Evolutionary conservation across 192 early-diverging fungal genomes (phyloP), one percentile per base, ranked within the genome.

Genomic region (Coemansia sp.): DNA sequence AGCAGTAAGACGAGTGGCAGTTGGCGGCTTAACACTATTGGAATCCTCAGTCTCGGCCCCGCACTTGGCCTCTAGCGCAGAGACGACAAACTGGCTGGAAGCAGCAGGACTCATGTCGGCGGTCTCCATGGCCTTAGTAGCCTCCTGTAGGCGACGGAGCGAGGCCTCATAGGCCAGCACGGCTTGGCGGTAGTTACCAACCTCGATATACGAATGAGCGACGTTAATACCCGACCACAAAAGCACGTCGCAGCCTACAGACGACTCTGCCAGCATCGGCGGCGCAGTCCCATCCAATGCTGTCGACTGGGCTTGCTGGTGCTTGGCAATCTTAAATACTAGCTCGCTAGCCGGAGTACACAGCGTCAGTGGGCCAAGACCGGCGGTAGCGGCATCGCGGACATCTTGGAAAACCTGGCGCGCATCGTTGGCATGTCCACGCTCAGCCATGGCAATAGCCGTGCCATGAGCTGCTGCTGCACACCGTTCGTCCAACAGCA

Each of bases 381-480:
- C 79, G 20, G 64, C 62, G 1, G 70, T 71, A 7, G 79, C 73
- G 8, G 84, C 84, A 62, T 89, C 88, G 12, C 87, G 74, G 13
- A 90, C 87, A 53, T 89, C 85, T 24, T 79, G 86, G 69, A 94
- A 92, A 6, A 91, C 68, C 13, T 83, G 84, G 0, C 84, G 73
- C 1, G 94, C 93, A 9, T 90, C 88, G 5, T 76, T 65, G 9
- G 85, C 68, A 34, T 77, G 67, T 0, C 87, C 89, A 13, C 78
- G 78, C 68, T 95, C 94, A 59, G 92, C 93, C 61, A 95, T 69
- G 5, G 89, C 85, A 50, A 97, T 93, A 5, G 91, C 95, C 34
- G 94, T 81, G 18, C 96, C 96, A 49, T 93, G 89, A 0, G 91
- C 92, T 1, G 94, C 96, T 37, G 91, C 89, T 0, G 88, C 84